Evolutionary conservation across 805 yeast species (phyloP), one percentile per base, ranked within the genome.

Genomic region (Saccharomycopsis sp.): DNA sequence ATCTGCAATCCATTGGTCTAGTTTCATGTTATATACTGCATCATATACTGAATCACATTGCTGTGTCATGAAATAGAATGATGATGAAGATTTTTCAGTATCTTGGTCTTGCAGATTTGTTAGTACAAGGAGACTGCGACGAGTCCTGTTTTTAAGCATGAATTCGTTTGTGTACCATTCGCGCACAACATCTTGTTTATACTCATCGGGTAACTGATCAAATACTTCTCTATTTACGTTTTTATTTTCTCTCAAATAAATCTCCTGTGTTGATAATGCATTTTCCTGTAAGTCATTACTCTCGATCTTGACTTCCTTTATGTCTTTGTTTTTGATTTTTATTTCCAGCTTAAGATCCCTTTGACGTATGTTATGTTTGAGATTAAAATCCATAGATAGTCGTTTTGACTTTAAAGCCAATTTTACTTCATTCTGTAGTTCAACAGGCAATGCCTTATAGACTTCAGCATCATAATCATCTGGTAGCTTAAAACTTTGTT

Each of bases 401-500:
- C 41, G 53, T 15, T 54, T 55, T 8, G 58, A 53, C 5, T 72
- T 64, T 34, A 85, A 66, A 61, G 86, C 89, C 2, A 69, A 67
- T 60, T 72, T 74, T 0, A 91, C 66, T 64, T 91, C 97, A 1
- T 70, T 63, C 63, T 83, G 83, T 2, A 91, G 81, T 23, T 84
- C 86, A 1, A 69, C 64, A 0, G 97, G 97, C 7, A 91, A 70
- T 53, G 77, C 80, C 12, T 78, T 73, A 65, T 89, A 81, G 1
- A 87, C 88, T 1, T 78, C 81, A 78, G 83, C 75, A 65, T 89
- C 90, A 41, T 86, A 75, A n/a, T 79, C 64, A 49, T 65, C 65
- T 3, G 70, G 71, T 25, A 68, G 59, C 2, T 57, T 58, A 17
- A 61, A 42, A 17, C 65, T 58, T 64, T 56, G 47, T 52, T 61